Percentiles rank a stretch among this genome's conserved stretches.
Evolutionary conservation across 768 basidiomycete genomes (phyloP).

Genomic region (Lentinus tigrinus): DNA sequence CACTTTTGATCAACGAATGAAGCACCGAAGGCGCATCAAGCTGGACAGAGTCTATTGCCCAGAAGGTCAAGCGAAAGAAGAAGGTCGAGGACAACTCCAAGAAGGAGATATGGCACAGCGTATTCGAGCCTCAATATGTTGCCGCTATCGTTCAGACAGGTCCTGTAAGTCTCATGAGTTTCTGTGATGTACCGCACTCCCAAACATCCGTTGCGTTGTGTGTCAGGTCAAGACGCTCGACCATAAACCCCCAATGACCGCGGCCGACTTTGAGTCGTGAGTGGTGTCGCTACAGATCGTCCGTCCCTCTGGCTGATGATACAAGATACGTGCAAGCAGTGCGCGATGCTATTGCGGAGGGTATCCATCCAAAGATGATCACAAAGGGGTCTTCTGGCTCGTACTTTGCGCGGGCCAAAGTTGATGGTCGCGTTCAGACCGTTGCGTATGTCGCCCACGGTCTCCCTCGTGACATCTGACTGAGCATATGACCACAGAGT

Average conservation of each 20-base stretch:
- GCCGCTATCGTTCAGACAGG: slow-evolving; percentile 31
- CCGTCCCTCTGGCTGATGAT: slow-evolving; percentile 15
- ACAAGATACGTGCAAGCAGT: slow-evolving; percentile 63
- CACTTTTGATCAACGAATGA: neutral
- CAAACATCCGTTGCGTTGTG: neutral
- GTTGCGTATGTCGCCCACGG: slow-evolving; percentile 47
- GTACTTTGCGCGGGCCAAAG: slow-evolving; percentile 86
- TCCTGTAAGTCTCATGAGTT: slow-evolving; percentile 34
- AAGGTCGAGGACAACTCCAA: slow-evolving; percentile 61
- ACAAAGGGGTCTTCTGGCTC: slow-evolving; percentile 86
- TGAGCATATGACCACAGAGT: slow-evolving; percentile 49
- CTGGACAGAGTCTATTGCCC: slow-evolving; percentile 86
- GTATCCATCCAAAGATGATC: slow-evolving; percentile 90
- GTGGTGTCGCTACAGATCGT: slow-evolving; percentile 25
- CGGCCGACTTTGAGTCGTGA: slow-evolving; percentile 69
- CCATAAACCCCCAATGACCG: slow-evolving; percentile 74
- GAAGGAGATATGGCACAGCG: slow-evolving; percentile 77
- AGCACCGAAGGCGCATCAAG: slow-evolving; percentile 33
- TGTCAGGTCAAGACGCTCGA: slow-evolving; percentile 74
- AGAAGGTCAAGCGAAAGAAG: slow-evolving; percentile 81
- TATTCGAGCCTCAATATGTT: slow-evolving; percentile 65
- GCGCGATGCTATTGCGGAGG: slow-evolving; percentile 66
- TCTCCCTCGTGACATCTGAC: neutral
- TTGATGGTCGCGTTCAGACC: slow-evolving; percentile 73
- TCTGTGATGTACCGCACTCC: neutral